Evolutionary conservation across 345 rosid species (phyloP).

Genomic region (Syzygium aqueum): DNA sequence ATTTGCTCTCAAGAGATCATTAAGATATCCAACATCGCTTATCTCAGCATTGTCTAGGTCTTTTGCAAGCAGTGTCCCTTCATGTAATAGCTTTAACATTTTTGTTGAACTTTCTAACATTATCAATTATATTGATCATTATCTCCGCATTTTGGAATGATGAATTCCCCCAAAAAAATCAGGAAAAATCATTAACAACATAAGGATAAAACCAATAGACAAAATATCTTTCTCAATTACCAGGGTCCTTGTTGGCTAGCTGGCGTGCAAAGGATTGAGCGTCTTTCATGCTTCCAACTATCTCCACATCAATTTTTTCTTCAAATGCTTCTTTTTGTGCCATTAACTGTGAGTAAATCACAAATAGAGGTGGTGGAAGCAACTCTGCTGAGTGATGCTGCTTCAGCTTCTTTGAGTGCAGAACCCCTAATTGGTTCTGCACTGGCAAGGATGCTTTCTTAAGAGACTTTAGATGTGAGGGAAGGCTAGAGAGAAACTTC

Average conservation of each 20-base stretch:
- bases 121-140: not conserved
- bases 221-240: constrained; percentile 16
- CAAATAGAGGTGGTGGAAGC: constrained; percentile 86
- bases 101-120: not conserved
- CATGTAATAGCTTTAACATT: not conserved
- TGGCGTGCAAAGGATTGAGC: constrained; percentile 64
- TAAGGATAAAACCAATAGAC: not conserved
- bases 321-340: constrained; percentile 89
- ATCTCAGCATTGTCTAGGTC: not conserved
- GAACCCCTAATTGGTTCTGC: constrained; percentile 70
- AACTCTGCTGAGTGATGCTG: constrained; percentile 76
- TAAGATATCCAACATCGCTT: not conserved
- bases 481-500: constrained; percentile 78
- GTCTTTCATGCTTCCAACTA: constrained; percentile 68
- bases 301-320: constrained; percentile 61
- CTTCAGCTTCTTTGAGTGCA: constrained; percentile 67
- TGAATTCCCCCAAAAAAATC: not conserved
- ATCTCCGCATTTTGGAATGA: not conserved
- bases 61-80: not conserved
- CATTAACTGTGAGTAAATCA: constrained; percentile 66
- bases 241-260: constrained; percentile 64
- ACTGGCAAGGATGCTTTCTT: constrained; percentile 93
- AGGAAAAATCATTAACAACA: not conserved
- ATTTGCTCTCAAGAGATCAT: not conserved
- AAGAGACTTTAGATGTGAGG: constrained; percentile 75